Evolutionary conservation across 1,284 basidiomycete species (phyloP), one percentile per base, ranked within the genome.

Genomic region (Cryptococcus neoformans): DNA sequence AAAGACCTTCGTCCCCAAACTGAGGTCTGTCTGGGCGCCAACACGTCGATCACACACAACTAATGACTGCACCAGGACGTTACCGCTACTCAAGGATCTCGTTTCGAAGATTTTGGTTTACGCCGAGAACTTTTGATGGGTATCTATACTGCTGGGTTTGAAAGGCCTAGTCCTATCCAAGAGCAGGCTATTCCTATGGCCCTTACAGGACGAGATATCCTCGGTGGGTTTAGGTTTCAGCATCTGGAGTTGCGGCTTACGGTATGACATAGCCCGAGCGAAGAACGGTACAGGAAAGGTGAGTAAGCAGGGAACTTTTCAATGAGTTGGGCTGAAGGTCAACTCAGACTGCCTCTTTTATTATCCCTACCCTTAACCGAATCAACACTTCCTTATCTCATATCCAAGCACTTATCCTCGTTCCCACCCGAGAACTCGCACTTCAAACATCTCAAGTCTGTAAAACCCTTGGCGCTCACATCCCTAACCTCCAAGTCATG

Each of bases 391-490:
- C 80, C 64, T 87, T 86, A 78, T 83, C 84, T 75, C 94, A 95
- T 82, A 96, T 99, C 65, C 95, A 99, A 81, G 92, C 92, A 2
- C 83, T 96, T 57, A 83, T 97, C 56, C 88, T 97, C 64, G 93
- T 95, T 45, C 93, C 93, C 48, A 97, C 93, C 11, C 89, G 93
- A 66, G 93, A 97, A 80, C 85, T 97, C 44, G 93, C 93, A 14
- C 82, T 96, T 38, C 93, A 99, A 81, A 99, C 95, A 16, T 88
- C 90, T 45, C 95, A 99, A 80, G 95, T 99, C 49, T 95, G 92
- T 81, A 98, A 98, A 80, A 93, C 85, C 17, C 85, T 99, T 53
- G 94, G 94, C 57, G 97, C 97, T 76, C 95, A 98, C 72, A 88
- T 96, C 83, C 70, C 69, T 16, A 88, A 87, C 58, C 79, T 92